A percentile compares a stretch with the other conserved stretches of the same genome.
These are phyloP conservation scores for Plectosphaerella sp. DNA, from an alignment of 2,329 filamentous ascomycete species.

Conservation along the genomic window DNA sequence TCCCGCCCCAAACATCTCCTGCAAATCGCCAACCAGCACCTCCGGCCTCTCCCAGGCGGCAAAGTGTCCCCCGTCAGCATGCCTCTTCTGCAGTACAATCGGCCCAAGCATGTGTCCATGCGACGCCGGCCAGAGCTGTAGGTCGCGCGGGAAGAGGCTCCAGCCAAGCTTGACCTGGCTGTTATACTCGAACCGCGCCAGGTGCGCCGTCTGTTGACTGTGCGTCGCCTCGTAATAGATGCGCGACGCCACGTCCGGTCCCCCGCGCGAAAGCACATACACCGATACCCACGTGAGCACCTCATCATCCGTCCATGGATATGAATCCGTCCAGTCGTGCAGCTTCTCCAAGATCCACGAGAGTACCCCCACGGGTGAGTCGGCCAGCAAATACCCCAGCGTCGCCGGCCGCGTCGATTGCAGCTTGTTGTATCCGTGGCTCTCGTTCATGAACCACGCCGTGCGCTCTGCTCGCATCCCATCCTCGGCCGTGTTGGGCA, in stretches of 20 bases:
- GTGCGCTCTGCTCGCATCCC: slow-evolving; percentile 45
- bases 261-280: slow-evolving; percentile 66
- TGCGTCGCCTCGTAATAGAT: slow-evolving; percentile 67
- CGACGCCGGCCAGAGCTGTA: slow-evolving; percentile 46
- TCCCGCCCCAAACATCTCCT: slow-evolving; percentile 47
- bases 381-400: slow-evolving; percentile 62
- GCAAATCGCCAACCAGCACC: slow-evolving; percentile 46
- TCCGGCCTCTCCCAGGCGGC: slow-evolving; percentile 55
- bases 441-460: slow-evolving; percentile 53
- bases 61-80: slow-evolving; percentile 55
- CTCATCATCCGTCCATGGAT: slow-evolving; percentile 73
- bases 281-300: slow-evolving; percentile 70
- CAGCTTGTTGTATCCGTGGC: slow-evolving; percentile 52
- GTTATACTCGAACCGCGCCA: slow-evolving; percentile 32
- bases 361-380: slow-evolving; percentile 66
- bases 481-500: slow-evolving; percentile 51
- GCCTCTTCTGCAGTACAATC: slow-evolving; percentile 51
- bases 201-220: not conserved
- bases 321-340: slow-evolving; percentile 69
- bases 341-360: slow-evolving; percentile 82
- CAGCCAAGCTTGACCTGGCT: slow-evolving; percentile 38
- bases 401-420: slow-evolving; percentile 71
- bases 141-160: slow-evolving; percentile 54
- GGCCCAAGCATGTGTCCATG: slow-evolving; percentile 57
- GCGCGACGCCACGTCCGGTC: slow-evolving; percentile 60